Evolutionary conservation across 331 rosid genomes (phyloP).

Genomic region (Quercus lobata): DNA sequence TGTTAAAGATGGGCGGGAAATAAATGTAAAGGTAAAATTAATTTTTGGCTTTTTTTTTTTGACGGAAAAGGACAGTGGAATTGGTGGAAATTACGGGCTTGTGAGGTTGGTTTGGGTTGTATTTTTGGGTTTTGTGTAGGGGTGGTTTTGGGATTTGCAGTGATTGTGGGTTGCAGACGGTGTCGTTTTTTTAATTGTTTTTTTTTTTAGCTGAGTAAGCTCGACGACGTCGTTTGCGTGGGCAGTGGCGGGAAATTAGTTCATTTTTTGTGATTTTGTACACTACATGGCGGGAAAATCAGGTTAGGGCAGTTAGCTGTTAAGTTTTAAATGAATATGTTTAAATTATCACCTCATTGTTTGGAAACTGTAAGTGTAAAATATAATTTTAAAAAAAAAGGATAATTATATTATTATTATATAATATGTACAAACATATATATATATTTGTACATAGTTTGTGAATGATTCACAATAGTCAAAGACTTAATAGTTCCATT

Average conservation of each 20-base stretch:
- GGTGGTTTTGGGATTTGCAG: too few relatives aligned
- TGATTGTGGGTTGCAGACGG: neutral
- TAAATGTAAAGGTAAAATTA: neutral
- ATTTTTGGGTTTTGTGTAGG: too few relatives aligned
- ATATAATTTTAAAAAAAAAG: too few relatives aligned
- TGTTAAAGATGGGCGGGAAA: too few relatives aligned
- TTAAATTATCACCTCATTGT: neutral
- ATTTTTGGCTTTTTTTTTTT: neutral
- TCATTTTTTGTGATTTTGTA: neutral
- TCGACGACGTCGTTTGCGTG: neutral
- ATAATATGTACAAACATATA: too few relatives aligned
- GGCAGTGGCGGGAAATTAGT: neutral
- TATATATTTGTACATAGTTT: too few relatives aligned
- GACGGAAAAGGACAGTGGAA: neutral
- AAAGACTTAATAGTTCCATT: too few relatives aligned
- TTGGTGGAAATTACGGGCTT: too few relatives aligned
- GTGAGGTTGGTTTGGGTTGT: too few relatives aligned
- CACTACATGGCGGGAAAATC: neutral
- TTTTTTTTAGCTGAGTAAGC: neutral
- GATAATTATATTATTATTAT: too few relatives aligned
- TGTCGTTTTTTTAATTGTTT: neutral
- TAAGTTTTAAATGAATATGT: neutral
- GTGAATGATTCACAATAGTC: too few relatives aligned
- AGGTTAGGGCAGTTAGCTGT: neutral
- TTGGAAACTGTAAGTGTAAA: too few relatives aligned